These are phyloP conservation scores for Aspergillus coremiiformis DNA, from an alignment of 495 filamentous ascomycete species.

Conservation along the genomic window DNA sequence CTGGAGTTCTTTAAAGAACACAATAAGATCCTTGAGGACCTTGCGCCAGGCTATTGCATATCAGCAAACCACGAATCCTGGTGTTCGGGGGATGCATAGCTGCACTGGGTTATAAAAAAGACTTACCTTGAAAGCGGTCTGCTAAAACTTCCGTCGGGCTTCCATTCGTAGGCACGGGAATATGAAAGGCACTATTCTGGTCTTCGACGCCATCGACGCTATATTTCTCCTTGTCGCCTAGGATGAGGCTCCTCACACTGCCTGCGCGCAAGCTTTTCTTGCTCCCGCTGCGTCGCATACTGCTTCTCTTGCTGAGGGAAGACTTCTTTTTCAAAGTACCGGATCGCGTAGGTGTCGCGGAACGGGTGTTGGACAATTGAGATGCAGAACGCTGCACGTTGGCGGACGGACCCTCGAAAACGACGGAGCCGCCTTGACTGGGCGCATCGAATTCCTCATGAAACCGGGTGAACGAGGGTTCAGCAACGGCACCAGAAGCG, in stretches of 20 bases:
- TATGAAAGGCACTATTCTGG: slow-evolving; percentile 75
- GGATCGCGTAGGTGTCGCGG: slow-evolving; percentile 55
- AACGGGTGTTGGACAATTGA: slow-evolving; percentile 43
- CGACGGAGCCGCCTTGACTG: slow-evolving; percentile 55
- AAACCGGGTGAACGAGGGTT: slow-evolving; percentile 45
- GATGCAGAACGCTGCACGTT: slow-evolving; percentile 44
- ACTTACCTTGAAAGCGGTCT: slow-evolving; percentile 79
- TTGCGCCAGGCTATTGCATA: slow-evolving; percentile 74
- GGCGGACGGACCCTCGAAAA: slow-evolving; percentile 42
- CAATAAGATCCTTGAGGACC: slow-evolving; percentile 87
- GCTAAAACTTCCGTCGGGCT: slow-evolving; percentile 86
- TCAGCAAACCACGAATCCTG: slow-evolving; percentile 11
- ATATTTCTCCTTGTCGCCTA: slow-evolving; percentile 53
- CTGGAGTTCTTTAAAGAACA: slow-evolving; percentile 91
- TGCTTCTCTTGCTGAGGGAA: slow-evolving; percentile 64
- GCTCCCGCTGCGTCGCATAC: slow-evolving; percentile 73
- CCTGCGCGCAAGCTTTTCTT: slow-evolving; percentile 68
- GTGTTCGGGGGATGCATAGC: not conserved
- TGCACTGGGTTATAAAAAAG: not conserved
- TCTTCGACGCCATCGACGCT: slow-evolving; percentile 55
- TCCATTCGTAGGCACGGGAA: slow-evolving; percentile 79
- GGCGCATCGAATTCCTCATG: slow-evolving; percentile 66
- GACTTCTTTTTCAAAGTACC: slow-evolving; percentile 82
- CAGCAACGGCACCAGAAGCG: slow-evolving; percentile 31
- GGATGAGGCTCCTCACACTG: slow-evolving; percentile 66